Evolutionary conservation across 2,329 filamentous ascomycete genomes (phyloP), one percentile per base, ranked within the genome.

Genomic region (Sclerotinia glacialis): DNA sequence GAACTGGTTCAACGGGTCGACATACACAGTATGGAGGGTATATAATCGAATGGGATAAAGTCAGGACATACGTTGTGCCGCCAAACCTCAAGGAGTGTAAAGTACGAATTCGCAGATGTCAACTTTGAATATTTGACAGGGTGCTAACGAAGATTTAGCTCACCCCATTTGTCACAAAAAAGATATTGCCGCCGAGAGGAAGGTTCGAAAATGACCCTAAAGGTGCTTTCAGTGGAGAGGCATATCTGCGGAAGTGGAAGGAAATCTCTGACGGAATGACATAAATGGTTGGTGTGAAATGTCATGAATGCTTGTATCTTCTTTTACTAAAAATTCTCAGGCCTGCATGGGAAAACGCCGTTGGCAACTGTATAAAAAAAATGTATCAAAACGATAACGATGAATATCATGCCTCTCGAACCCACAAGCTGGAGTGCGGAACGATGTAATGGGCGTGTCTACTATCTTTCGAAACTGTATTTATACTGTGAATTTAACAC

Each of bases 31-130:
- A 87, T 77, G 95, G 94, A 78, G 89, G 89, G 61, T 99, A 95
- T 79, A 78, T 87, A 56, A 88, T 98, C 72, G 90, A 98, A 72
- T 96, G 85, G 84, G 79, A 83, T 66, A 97, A 96, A 80, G 92
- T 98, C 75, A 89, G 94, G 78, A 97, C 93, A 65, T 99, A 93
- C 78, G 89, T 91, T 66, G 91, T 91, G 73, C 93, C 94, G 0
- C 79, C 86, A 49, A 82, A 83, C 56, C 78, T 96, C 68, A 82
- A 83, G 31, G 83, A 84, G 7, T 95, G 91, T 79, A 89, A 90
- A 81, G 93, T 95, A 78, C 31, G 81, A 71, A 49, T 53, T 49
- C 31, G 28, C 16, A 58, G 5, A 65, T 21, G 6, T 2, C 23
- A 47, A 12, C 16, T n/a, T 40, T 28, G 28, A 16, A 55, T 12